Percentiles rank a stretch among this genome's conserved stretches.
phyloP scores from a whole-genome alignment of 1,139 yeast genomes.

The Ogataea hybrid region DNA sequence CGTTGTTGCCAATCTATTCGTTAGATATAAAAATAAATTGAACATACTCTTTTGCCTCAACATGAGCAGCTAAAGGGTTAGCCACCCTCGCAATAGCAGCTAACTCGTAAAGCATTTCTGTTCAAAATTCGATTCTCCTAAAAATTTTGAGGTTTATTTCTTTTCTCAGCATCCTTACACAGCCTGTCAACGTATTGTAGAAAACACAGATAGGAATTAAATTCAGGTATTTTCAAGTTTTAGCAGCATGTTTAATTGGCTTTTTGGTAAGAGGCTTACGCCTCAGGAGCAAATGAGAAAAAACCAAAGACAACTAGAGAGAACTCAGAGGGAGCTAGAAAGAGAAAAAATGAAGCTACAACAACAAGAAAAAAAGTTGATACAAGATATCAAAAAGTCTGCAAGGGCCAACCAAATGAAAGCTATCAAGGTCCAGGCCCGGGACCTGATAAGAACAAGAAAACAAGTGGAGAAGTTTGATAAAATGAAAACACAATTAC shows the following conservation, averaged over 20 bases:
- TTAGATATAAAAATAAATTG: not conserved
- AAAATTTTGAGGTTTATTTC: not conserved
- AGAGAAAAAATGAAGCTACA: constrained; percentile 85
- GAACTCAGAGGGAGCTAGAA: constrained; percentile 89
- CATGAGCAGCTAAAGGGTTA: constrained; percentile 50
- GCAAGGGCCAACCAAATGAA: constrained; percentile 88
- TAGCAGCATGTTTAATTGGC: constrained; percentile 75
- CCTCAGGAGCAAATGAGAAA: constrained; percentile 92
- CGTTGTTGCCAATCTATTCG: constrained; percentile 38
- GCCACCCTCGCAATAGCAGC: constrained; percentile 84
- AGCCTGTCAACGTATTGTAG: not conserved
- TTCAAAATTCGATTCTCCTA: not conserved
- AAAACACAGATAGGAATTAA: no score
- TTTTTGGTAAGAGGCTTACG: constrained; percentile 88
- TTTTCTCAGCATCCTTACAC: not conserved
- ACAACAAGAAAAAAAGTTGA: constrained; percentile 84
- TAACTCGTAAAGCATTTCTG: constrained; percentile 78
- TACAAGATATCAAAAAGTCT: constrained; percentile 81
- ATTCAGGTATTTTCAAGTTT: not conserved
- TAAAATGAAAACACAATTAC: constrained; percentile 92
- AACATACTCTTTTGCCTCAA: constrained; percentile 57
- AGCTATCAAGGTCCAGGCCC: constrained; percentile 92
- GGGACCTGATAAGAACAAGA: constrained; percentile 87
- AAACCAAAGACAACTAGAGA: constrained; percentile 92
- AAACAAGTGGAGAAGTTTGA: constrained; percentile 76